phyloP scores from a whole-genome alignment of 352 stramenopile genomes.

The Pythium monospermum region DNA sequence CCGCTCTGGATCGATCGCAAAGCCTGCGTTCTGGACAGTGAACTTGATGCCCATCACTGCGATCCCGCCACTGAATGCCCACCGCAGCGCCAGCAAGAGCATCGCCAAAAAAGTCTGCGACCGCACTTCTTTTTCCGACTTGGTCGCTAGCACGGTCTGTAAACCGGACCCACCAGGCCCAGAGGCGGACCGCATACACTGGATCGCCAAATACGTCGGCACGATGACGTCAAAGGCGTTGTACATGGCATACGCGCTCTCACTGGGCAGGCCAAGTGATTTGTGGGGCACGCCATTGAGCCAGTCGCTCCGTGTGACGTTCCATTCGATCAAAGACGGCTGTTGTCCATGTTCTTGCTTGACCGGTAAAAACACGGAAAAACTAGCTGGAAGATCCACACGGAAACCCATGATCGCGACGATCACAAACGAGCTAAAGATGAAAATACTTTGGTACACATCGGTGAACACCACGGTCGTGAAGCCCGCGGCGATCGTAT shows the following conservation, averaged over 20 bases:
- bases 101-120: slow-evolving; percentile 76
- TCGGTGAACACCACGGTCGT: slow-evolving; percentile 79
- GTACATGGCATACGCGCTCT: slow-evolving; percentile 70
- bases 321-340: slow-evolving; percentile 42
- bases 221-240: slow-evolving; percentile 60
- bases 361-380: slow-evolving; percentile 55
- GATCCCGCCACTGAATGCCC: slow-evolving; percentile 72
- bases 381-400: slow-evolving; percentile 41
- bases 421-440: slow-evolving; percentile 70
- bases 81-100: slow-evolving; percentile 62
- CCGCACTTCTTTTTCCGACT: slow-evolving; percentile 73
- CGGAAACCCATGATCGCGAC: slow-evolving; percentile 56
- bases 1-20: slow-evolving; percentile 63
- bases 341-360: slow-evolving; percentile 28
- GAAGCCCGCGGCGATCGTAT: slow-evolving; percentile 67
- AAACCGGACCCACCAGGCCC: slow-evolving; percentile 61
- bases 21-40: slow-evolving; percentile 32
- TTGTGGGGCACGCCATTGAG: slow-evolving; percentile 33
- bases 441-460: slow-evolving; percentile 80
- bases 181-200: slow-evolving; percentile 65
- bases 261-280: slow-evolving; percentile 30
- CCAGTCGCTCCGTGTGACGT: slow-evolving; percentile 47
- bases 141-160: slow-evolving; percentile 70
- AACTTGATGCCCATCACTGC: slow-evolving; percentile 69
- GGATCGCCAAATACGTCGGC: slow-evolving; percentile 52